phyloP scores from a whole-genome alignment of 2,329 filamentous ascomycete genomes.

The Tothia fuscella region DNA sequence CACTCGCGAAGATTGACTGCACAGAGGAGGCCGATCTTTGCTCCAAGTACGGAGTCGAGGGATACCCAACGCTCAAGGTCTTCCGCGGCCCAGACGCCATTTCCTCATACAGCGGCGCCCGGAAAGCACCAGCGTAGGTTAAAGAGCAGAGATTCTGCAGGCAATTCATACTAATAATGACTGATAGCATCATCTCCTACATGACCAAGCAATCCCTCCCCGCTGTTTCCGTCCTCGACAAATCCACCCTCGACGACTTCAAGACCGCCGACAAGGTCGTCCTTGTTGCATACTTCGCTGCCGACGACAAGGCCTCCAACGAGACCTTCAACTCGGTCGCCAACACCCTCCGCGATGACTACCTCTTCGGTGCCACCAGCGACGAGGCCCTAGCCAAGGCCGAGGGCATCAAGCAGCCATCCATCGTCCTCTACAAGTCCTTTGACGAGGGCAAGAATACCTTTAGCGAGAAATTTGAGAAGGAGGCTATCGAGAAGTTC shows the following conservation, averaged over 20 bases:
- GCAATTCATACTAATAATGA: background rate
- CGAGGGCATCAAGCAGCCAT: slow-evolving; percentile 77
- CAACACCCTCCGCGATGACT: slow-evolving; percentile 69
- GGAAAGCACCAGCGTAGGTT: slow-evolving; percentile 64
- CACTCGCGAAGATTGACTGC: slow-evolving; percentile 82
- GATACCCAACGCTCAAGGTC: slow-evolving; percentile 97
- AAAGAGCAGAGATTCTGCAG: background rate
- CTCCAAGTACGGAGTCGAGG: slow-evolving; percentile 80
- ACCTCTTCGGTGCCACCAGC: slow-evolving; percentile 80
- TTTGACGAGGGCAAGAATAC: slow-evolving; percentile 93
- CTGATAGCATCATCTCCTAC: slow-evolving; percentile 55
- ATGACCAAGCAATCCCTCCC: slow-evolving; percentile 98
- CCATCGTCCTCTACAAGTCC: slow-evolving; percentile 88
- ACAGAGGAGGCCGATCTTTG: slow-evolving; percentile 90
- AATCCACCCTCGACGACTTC: slow-evolving; percentile 84
- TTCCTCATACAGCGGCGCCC: slow-evolving; percentile 73
- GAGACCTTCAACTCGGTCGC: slow-evolving; percentile 71
- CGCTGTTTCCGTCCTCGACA: slow-evolving; percentile 70
- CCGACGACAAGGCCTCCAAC: slow-evolving; percentile 72
- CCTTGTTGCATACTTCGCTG: slow-evolving; percentile 74
- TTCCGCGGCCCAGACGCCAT: slow-evolving; percentile 83
- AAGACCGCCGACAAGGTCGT: slow-evolving; percentile 98
- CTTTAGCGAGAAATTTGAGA: slow-evolving; percentile 71
- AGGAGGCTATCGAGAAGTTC: slow-evolving; percentile 69
- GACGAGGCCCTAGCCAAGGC: slow-evolving; percentile 77